phyloP scores from a whole-genome alignment of 148 eudicot genomes.

The Heliosperma pusillum region DNA sequence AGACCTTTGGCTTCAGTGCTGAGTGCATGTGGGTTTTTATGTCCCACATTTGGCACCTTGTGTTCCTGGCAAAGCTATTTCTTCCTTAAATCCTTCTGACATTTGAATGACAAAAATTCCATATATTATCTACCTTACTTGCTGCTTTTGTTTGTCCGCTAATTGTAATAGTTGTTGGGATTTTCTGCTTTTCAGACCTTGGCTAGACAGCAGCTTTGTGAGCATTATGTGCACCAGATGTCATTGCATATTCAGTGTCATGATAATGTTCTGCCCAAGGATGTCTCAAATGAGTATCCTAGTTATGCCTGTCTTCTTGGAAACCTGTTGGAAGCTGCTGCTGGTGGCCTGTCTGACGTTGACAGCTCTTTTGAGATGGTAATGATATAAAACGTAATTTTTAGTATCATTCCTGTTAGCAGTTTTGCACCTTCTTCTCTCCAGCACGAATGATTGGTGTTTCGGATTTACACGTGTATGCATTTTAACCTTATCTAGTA shows the following conservation, averaged over 20 bases:
- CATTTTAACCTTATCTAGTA: neutral
- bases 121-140: neutral
- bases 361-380: slow-evolving; percentile 70
- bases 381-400: slow-evolving; percentile 22
- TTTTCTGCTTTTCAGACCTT: slow-evolving; percentile 45
- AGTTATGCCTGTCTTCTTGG: slow-evolving; percentile 96
- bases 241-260: slow-evolving; percentile 50
- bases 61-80: neutral
- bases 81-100: neutral
- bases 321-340: slow-evolving; percentile 71
- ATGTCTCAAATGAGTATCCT: slow-evolving; percentile 69
- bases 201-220: slow-evolving; percentile 48
- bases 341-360: slow-evolving; percentile 51
- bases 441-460: neutral
- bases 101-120: neutral
- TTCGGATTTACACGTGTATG: neutral
- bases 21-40: neutral
- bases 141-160: slow-evolving; percentile 6
- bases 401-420: neutral
- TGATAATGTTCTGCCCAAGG: slow-evolving; percentile 57
- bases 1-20: neutral
- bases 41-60: neutral
- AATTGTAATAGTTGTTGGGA: slow-evolving; percentile 7
- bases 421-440: neutral
- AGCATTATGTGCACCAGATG: slow-evolving; percentile 77